Base-by-base conservation (phyloP, 2,329 filamentous ascomycete species). In the Calonectria naviculata region DNA sequence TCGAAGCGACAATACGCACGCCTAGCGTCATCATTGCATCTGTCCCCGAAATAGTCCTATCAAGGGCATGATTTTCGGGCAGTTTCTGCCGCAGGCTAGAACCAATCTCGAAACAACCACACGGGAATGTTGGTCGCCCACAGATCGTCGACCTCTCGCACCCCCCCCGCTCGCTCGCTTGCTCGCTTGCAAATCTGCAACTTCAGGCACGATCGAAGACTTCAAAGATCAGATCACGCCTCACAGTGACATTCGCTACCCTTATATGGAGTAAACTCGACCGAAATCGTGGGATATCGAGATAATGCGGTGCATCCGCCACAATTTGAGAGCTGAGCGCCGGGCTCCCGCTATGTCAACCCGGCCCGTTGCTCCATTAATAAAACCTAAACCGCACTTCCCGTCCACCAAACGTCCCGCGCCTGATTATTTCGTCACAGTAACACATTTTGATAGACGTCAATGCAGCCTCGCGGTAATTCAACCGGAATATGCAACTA, bases 21-120 rank as follows among this genome's bases (percentile, higher is more conserved):
- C 44, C 5, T 3, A 8, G 28, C 29, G 52, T 58, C 49, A 46
- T 61, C 8, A 49, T 47, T 46, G 31, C 49, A 46, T 38, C n/a
- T 42, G 10, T 5, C 19, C 26, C 29, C 41, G n/a, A 58, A 66
- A 28, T 38, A 36, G 29, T 12, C 41, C 8, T 31, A 44, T 28
- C 15, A 13, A 19, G 31, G 31, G 24, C 28, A 10, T 2, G 28
- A 12, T 42, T 65, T 36, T 65, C 38, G 56, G 56, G 56, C 38
- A 61, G 36, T 41, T 29, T 61, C 41, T 47, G 28, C 29, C 28
- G 31, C 38, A n/a, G 38, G 19, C 49, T 58, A 58, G 49, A 58
- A 66, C 49, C 29, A 58, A 46, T 47, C 49, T 49, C 61, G 61
- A 64, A 64, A 36, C 44, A 24, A 31, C 58, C 9, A n/a, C n/a